phyloP scores from a whole-genome alignment of 768 basidiomycete species.

The Kwoniella europaea region DNA sequence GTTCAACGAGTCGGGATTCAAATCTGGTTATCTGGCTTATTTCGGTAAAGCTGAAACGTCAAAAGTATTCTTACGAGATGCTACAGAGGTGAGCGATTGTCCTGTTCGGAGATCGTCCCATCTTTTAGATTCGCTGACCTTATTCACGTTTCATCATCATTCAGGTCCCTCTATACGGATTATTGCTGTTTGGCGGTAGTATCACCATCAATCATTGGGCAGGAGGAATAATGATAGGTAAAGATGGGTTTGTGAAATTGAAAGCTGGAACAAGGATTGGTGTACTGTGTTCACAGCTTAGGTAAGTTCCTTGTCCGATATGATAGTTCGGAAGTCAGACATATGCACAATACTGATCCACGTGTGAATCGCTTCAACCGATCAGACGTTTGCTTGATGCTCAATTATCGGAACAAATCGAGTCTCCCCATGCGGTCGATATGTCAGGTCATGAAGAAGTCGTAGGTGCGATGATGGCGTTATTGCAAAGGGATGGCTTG shows the following conservation, averaged over 20 bases:
- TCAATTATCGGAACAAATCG: slow-evolving; percentile 70
- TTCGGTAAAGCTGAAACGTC: slow-evolving; percentile 78
- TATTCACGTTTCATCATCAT: too few relatives aligned
- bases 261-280: slow-evolving; percentile 89
- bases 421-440: slow-evolving; percentile 62
- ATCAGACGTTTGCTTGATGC: slow-evolving; percentile 71
- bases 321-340: not conserved
- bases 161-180: slow-evolving; percentile 83
- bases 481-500: slow-evolving; percentile 59
- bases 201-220: slow-evolving; percentile 78
- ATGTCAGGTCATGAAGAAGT: slow-evolving; percentile 66
- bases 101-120: not conserved
- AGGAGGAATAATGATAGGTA: slow-evolving; percentile 70
- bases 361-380: not conserved
- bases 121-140: too few relatives aligned
- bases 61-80: slow-evolving; percentile 84
- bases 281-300: slow-evolving; percentile 80
- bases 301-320: slow-evolving; percentile 61
- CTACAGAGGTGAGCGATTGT: slow-evolving; percentile 71
- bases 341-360: not conserved
- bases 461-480: slow-evolving; percentile 59
- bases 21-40: slow-evolving; percentile 77
- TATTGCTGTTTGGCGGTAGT: slow-evolving; percentile 81
- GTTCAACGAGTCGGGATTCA: slow-evolving; percentile 75
- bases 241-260: slow-evolving; percentile 66